Base-by-base conservation (phyloP, 2,329 filamentous ascomycete genomes). In the Emmonsiellopsis sp. region DNA sequence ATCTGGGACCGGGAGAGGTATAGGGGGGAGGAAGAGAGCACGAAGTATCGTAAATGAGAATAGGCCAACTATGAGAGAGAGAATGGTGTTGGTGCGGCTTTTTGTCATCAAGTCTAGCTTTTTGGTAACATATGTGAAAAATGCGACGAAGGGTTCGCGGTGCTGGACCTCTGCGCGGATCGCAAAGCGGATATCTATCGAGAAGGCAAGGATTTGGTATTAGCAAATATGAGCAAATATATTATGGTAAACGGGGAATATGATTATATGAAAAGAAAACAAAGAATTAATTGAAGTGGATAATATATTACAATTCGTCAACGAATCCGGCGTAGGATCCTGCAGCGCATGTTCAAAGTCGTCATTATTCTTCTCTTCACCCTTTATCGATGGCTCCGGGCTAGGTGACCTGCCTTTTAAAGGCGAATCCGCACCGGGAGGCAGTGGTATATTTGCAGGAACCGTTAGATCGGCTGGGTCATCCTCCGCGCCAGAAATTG, bases 121-220 rank as follows among this genome's bases (percentile, higher is more conserved):
- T 55, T 72, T 75, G 58, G 81, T 82, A 55, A 89, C 60, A 56
- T 83, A 85, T 51, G 75, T 77, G 60, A 91, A 77, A 44, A 81
- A 78, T 14, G 86, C 79, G 64, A 94, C 88, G 61, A 95, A 86
- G 11, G 88, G 88, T 64, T 92, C 88, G 46, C 87, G 83, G 65
- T 95, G 90, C 64, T 92, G 87, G 33, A 94, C 87, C 74, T 95
- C 90, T 56, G 90, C 87, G 62, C 87, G 84, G 57, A 95, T 79
- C 50, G 88, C 87, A 70, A 96, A 91, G 59, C 90, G 87, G 63
- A 95, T 88, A 71, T 92, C 89, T 93, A 68, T 57, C 5, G 5
- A 42, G 21, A 27, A 27, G 21, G 21, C 21, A 27, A 27, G 21
- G 21, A 27, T 3, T 17, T 14, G 34, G 10, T 31, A 36, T 49